Conservation (phyloP, 768 basidiomycete genomes). For the Scleroderma citrinum region DNA sequence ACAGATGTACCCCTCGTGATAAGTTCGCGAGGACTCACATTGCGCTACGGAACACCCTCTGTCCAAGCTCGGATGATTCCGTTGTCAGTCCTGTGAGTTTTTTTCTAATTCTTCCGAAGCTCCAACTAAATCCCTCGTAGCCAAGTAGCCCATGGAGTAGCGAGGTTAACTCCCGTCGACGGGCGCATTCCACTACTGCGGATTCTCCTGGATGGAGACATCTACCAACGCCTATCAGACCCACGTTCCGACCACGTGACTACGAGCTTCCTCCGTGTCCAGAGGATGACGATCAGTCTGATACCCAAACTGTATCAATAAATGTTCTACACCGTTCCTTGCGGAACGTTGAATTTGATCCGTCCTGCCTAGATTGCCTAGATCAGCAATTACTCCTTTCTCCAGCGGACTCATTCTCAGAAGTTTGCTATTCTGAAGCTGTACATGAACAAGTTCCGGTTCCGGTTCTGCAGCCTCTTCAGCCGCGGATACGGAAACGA, state of each 20-base stretch:
- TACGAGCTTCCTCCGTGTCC: slow-evolving; percentile 22
- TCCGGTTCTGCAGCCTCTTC: slow-evolving; percentile 25
- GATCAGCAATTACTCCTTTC: slow-evolving; percentile 38
- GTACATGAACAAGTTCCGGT: slow-evolving; percentile 29
- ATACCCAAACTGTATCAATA: slow-evolving; percentile 24
- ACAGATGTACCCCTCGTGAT: slow-evolving; percentile 24
- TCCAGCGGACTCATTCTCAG: slow-evolving; percentile 37
- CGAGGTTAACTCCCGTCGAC: slow-evolving; percentile 17
- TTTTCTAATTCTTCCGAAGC: too few relatives aligned
- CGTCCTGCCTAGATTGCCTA: slow-evolving; percentile 35
- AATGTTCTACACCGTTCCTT: slow-evolving; percentile 30
- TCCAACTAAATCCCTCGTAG: slow-evolving; percentile 6
- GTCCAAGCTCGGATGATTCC: slow-evolving; percentile 25
- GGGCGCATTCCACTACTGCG: slow-evolving; percentile 28
- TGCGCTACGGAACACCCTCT: slow-evolving; percentile 21
- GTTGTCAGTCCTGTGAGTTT: slow-evolving; percentile 16
- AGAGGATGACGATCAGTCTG: slow-evolving; percentile 24
- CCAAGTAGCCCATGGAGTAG: slow-evolving; percentile 9
- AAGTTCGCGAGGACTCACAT: slow-evolving; percentile 28
- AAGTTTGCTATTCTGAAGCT: slow-evolving; percentile 37
- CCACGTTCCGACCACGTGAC: slow-evolving; percentile 30
- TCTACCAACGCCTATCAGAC: slow-evolving; percentile 28
- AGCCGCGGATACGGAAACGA: slow-evolving; percentile 27
- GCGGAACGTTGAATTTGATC: slow-evolving; percentile 34
- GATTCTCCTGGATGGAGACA: slow-evolving; percentile 29